Evolutionary conservation across 2,329 filamentous ascomycete genomes (phyloP), one percentile per base, ranked within the genome.

Genomic region (Cladosporium halotolerans): DNA sequence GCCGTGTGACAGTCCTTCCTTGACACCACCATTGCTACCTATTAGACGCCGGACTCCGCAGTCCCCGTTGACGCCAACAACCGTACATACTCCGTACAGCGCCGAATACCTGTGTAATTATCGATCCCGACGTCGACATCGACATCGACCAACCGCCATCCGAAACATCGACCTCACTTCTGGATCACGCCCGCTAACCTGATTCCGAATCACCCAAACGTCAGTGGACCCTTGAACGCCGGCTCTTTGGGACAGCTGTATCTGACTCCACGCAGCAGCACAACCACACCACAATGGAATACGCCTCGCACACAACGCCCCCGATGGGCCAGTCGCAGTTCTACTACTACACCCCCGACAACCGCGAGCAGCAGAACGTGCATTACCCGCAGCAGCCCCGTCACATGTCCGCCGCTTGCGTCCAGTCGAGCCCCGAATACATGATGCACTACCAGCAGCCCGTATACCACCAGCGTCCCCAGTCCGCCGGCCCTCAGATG

Each of bases 321-420:
- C 65, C 65, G 34, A 64, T 88, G 78, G 83, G 79, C 57, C 85
- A 88, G 73, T 81, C 84, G 60, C 77, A 87, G 55, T 95, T 90
- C 78, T 91, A 88, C 80, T 93, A 91, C 79, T 95, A 92, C 77
- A 85, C 83, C 65, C 83, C 86, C 60, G 88, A 93, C 19, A 46
- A 47, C 44, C 36, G 51, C 19, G 51, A 46, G 18, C n/a, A 28
- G 42, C 51, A 47, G 10, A 33, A 53, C 45, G 31, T 46, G 16
- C 42, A 33, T 38, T 31, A 46, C 28, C 36, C 40, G 38, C 51
- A 33, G 19, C 49, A 63, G 79, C 85, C 59, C 81, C 84, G 59
- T 80, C 79, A 74, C 45, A 71, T 72, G 58, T 63, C 74, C 68
- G 63, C 66, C 58, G 59, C 68, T 64, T 52, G 70, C 71, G 58